Percentiles rank a stretch among this genome's conserved stretches.
Conservation (phyloP, 1,284 basidiomycete species). For the Macrocybe sp. region DNA sequence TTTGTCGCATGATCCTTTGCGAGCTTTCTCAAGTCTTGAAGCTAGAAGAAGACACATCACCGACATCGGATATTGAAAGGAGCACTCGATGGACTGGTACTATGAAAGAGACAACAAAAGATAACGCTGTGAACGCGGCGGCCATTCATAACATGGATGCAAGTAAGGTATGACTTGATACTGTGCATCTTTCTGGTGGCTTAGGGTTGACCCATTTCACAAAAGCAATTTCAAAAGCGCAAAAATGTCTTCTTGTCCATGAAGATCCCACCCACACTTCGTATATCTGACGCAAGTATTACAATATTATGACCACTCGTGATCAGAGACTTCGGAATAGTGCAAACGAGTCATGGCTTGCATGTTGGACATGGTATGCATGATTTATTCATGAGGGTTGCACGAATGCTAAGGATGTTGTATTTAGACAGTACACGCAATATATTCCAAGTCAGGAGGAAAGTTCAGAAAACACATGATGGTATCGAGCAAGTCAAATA, state of each 20-base stretch:
- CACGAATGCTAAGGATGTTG: constrained; percentile 18
- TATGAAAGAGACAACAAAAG: not conserved
- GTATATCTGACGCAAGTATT: not conserved
- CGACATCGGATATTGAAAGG: not conserved
- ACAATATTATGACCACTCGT: not conserved
- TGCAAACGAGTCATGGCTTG: not conserved
- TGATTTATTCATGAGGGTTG: constrained; percentile 9
- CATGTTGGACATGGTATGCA: constrained; percentile 22
- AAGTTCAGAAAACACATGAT: constrained; percentile 20
- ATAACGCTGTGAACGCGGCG: not conserved
- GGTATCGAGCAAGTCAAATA: constrained; percentile 26
- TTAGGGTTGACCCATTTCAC: not conserved
- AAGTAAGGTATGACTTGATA: not conserved
- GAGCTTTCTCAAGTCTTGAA: not conserved
- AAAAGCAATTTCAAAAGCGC: not conserved
- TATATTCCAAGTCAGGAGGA: no score
- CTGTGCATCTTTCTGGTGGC: not conserved
- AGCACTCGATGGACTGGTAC: not conserved
- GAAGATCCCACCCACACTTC: not conserved
- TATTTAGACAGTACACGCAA: constrained; percentile 10
- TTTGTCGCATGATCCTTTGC: not conserved
- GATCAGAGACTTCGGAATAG: not conserved
- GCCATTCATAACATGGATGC: not conserved
- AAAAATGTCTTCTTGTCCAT: not conserved
- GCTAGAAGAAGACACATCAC: not conserved